These are phyloP conservation scores for Ogataea glucozyma DNA, from an alignment of 805 yeast genomes.

Conservation along the genomic window DNA sequence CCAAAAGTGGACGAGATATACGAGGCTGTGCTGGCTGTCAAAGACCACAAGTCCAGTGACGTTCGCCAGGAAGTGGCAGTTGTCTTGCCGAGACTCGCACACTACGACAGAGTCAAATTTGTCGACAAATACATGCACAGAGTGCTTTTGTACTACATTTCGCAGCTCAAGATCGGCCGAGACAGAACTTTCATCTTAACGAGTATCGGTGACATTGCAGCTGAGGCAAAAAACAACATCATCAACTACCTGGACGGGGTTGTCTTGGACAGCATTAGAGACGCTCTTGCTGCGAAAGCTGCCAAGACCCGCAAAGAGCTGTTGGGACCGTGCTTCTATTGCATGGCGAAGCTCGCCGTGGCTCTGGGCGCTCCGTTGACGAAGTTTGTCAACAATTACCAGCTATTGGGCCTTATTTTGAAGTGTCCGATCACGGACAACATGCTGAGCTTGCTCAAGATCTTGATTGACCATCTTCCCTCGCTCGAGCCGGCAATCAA, in stretches of 20 bases:
- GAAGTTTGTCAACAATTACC: conserved; percentile 79
- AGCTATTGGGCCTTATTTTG: conserved; percentile 71
- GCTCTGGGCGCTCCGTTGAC: conserved; percentile 94
- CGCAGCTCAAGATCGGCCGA: conserved; percentile 68
- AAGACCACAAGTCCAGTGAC: conserved; percentile 72
- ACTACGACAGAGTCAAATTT: conserved; percentile 72
- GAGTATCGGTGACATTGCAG: conserved; percentile 83
- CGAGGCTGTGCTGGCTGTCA: conserved; percentile 69
- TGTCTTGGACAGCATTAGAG: conserved; percentile 79
- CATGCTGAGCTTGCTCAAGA: conserved; percentile 72
- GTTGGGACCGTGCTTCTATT: conserved; percentile 84
- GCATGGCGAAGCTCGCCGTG: conserved; percentile 80
- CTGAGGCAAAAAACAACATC: conserved; percentile 78
- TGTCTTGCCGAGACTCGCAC: conserved; percentile 80
- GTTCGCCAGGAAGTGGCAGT: conserved; percentile 84
- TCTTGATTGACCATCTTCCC: conserved; percentile 72
- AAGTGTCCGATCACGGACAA: conserved; percentile 82
- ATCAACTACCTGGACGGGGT: conserved; percentile 88
- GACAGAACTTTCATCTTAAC: conserved; percentile 77
- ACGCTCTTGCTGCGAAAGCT: conserved; percentile 66
- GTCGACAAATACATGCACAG: conserved; percentile 79
- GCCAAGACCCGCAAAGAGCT: conserved; percentile 66
- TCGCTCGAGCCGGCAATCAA: conserved; percentile 75
- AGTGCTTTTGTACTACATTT: conserved; percentile 72
- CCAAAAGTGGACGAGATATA: conserved; percentile 75